Conservation (phyloP, 345 rosid genomes). For the Chamaenerion angustifolium region DNA sequence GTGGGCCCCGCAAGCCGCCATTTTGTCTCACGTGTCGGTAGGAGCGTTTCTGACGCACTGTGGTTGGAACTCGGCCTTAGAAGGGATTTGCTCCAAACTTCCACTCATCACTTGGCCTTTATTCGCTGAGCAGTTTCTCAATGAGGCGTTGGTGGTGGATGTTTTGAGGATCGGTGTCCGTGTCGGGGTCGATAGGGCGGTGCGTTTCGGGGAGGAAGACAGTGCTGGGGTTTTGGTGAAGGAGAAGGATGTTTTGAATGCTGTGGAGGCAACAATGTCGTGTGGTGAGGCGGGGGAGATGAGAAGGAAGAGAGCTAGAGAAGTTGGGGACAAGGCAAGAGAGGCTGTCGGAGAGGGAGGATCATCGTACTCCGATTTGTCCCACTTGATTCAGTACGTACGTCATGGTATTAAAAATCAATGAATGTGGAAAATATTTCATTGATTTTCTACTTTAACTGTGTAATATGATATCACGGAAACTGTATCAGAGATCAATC, state of each 20-base stretch:
- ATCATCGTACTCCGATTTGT: conserved; percentile 35
- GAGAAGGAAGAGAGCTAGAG: conserved; percentile 29
- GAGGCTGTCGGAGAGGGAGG: conserved; percentile 40
- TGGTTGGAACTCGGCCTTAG: conserved; percentile 82
- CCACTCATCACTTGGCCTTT: conserved; percentile 84
- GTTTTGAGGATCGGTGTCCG: conserved; percentile 57
- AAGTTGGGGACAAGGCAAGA: conserved; percentile 28
- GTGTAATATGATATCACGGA: too few relatives aligned
- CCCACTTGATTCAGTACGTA: conserved; percentile 32
- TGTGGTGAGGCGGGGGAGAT: conserved; percentile 28
- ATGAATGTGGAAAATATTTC: too few relatives aligned
- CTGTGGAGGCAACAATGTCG: conserved; percentile 33
- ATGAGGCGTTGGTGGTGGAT: conserved; percentile 55
- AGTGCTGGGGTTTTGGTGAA: conserved; percentile 44
- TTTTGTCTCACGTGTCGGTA: conserved; percentile 50
- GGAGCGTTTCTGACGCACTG: conserved; percentile 75
- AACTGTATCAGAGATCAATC: too few relatives aligned
- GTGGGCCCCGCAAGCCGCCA: conserved; percentile 79
- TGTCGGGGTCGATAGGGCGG: conserved; percentile 52
- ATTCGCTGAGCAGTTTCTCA: conserved; percentile 60
- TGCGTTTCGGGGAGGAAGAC: conserved; percentile 71
- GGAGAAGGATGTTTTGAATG: conserved; percentile 27
- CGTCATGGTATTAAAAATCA: too few relatives aligned
- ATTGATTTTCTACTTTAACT: too few relatives aligned
- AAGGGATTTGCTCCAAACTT: conserved; percentile 41